These are phyloP conservation scores for Borealophlyctis nickersoniae DNA, from an alignment of 192 early-diverging fungal genomes.

Conservation along the genomic window DNA sequence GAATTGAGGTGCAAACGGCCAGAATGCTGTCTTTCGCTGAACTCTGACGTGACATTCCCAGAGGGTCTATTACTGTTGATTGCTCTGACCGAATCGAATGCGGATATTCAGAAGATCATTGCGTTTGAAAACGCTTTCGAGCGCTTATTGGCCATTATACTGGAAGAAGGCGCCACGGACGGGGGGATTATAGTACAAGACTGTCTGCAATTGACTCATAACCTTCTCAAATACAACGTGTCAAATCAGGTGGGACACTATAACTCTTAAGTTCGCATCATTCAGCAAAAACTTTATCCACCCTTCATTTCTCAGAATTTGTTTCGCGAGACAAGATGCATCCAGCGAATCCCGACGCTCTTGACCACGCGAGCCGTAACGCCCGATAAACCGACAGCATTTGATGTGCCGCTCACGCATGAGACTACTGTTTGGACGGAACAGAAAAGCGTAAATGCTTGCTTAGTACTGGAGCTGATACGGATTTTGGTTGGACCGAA, in stretches of 20 bases:
- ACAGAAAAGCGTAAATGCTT: constrained; percentile 84
- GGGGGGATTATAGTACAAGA: constrained; percentile 97
- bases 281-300: too few species aligned
- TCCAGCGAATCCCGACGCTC: constrained; percentile 80
- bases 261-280: too few species aligned
- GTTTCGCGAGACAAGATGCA: constrained; percentile 94
- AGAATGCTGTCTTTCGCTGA: neutral
- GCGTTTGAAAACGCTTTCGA: constrained; percentile 99
- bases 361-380: constrained; percentile 51
- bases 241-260: constrained; percentile 95
- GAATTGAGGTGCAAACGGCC: constrained; percentile 14
- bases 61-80: constrained; percentile 91
- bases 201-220: constrained; percentile 87
- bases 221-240: constrained; percentile 91
- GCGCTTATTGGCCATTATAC: constrained; percentile 78
- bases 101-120: constrained; percentile 98
- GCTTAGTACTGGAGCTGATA: constrained; percentile 84
- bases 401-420: constrained; percentile 37
- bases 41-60: constrained; percentile 27
- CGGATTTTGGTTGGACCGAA: constrained; percentile 86
- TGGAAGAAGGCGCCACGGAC: constrained; percentile 86
- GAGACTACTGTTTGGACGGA: constrained; percentile 56
- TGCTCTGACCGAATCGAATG: constrained; percentile 84
- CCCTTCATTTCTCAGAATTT: constrained; percentile 76
- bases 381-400: constrained; percentile 35